Base-by-base conservation (phyloP, 169 alveolate species). In the Cyclospora cayetanensis region DNA sequence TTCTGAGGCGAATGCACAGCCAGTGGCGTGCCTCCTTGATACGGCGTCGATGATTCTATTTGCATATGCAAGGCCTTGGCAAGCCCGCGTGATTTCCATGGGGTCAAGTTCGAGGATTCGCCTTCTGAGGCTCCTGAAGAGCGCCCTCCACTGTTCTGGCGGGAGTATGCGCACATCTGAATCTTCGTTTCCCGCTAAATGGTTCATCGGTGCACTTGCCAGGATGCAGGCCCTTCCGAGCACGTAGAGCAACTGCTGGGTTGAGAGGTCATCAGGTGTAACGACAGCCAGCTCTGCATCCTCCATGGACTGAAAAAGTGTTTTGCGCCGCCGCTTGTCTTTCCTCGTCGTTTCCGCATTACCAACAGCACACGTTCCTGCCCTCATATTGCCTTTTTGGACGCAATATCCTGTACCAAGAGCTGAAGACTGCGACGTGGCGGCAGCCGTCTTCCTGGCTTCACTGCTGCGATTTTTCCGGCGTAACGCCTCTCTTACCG, bases 41-140 rank as follows among this genome's bases (percentile, higher is more conserved):
- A n/a, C n/a, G n/a, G n/a, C n/a, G 46, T 70, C 83, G 7, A 72
- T 35, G 22, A 39, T 5, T 0, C 41, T 72, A 12, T 72, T 72
- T 29, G 84, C 84, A 22, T 72, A 72, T 4, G 84, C 84, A 11
- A 72, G 27, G 4, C 63, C 84, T 25, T 72, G 84, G 2, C 60
- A 35, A 4, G 84, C 84, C 63, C 84, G 3, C 20, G 84, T 72
- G 0, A 39, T 39, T 22, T 72, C 84, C 9, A 72, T 4, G 2
- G 31, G 37, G 22, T 41, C 84, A 53, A 72, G 35, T 72, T 72
- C 84, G 0, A 4, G 2, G 2, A 72, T 1, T 12, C 63, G 4
- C 20, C 37, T 18, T 20, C 37, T 7, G 20, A 72, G 0, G 27
- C 60, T 39, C 15, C 29, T 39, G 37, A 72, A 72, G 4, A 72